Evolutionary conservation across 2,329 filamentous ascomycete species (phyloP), one percentile per base, ranked within the genome.

Genomic region (Clonostachys sp.): DNA sequence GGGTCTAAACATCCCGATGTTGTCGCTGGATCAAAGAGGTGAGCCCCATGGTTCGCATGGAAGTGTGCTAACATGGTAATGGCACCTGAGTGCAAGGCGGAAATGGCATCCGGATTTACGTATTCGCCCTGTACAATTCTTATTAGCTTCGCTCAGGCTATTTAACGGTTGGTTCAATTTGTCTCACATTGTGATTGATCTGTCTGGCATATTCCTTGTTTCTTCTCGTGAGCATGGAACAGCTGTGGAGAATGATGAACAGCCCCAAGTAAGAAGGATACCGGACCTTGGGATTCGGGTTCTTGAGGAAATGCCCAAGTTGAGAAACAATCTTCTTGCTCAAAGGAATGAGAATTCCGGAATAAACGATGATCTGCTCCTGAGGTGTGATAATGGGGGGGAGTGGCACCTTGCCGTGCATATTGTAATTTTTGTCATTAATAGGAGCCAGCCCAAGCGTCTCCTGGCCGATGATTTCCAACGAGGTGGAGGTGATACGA

Each of bases 221-320:
- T 12, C 47, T 16, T 5, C 47, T 33, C 4, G 47, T 39, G 12
- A 42, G 43, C 48, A 50, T 36, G 5, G 48, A 48, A 40, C 48
- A 50, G 18, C 45, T 51, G 43, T 53, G 49, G 12, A 53, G 48
- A 12, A 53, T 30, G 10, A 53, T 44, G 36, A 53, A 53, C 4
- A 47, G 13, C 10, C 38, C 42, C 4, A 51, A 39, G 34, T 51
- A 51, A 7, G 51, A 46, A 8, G 50, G 48, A 24, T 45, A 48
- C 50, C 51, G 51, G 39, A 45, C 12, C 24, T 41, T 30, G 5
- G 4, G 13, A 8, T 39, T n/a, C 7, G 14, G 4, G 36, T 18
- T 12, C 36, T 30, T 30, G 9, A 39, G 14, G 17, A 39, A 18
- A 8, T 4, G 14, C 36, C 17, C 14, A 30, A 39, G 36, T 5